Evolutionary conservation across 768 basidiomycete species (phyloP), one percentile per base, ranked within the genome.

Genomic region (Calvatia gigantea): DNA sequence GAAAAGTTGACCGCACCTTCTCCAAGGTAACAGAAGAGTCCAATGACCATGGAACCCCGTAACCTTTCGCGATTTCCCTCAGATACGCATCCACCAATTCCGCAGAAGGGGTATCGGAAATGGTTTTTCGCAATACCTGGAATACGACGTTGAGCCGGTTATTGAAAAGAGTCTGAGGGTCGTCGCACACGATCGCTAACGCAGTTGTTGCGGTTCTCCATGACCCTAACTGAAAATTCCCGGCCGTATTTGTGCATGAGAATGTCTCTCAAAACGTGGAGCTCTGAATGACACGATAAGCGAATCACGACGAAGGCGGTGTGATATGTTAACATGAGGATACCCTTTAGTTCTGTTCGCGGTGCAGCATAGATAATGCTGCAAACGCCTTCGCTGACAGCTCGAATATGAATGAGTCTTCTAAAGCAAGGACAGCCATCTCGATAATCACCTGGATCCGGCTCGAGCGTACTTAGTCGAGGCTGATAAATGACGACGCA

Each of bases 221-320:
- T 90, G 2, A 90, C 85, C n/a, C 82, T 80, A 15, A 86, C 61
- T 14, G 94, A 84, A 68, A 91, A 98, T 44, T 94, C 92, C 19
- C 96, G 85, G 15, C 96, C 94, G 67, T 86, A 97, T 73, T 97
- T 97, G 68, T 94, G 91, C 89, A 95, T 91, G 56, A 99, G 80
- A 67, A 98, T 83, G 68, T 98, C 95, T 52, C 97, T 86, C 49
- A 98, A 71, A 33, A 93, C 75, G 61, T 97, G 91, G 35, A 99
- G 80, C 67, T 98, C 94, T 94, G 54, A n/a, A 54, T 45, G 60
- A 17, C 15, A 44, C 6, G 19, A 37, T 7, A 42, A 41, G 28
- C 32, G 62, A 32, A 9, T 7, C 25, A 21, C 35, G 7, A 29
- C 35, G 27, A 38, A 33, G 6, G 19, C 21, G 41, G 41, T 19